A percentile compares a stretch with the other conserved stretches of the same genome.
phyloP scores from a whole-genome alignment of 441 rosid species.

The Manihot esculenta region DNA sequence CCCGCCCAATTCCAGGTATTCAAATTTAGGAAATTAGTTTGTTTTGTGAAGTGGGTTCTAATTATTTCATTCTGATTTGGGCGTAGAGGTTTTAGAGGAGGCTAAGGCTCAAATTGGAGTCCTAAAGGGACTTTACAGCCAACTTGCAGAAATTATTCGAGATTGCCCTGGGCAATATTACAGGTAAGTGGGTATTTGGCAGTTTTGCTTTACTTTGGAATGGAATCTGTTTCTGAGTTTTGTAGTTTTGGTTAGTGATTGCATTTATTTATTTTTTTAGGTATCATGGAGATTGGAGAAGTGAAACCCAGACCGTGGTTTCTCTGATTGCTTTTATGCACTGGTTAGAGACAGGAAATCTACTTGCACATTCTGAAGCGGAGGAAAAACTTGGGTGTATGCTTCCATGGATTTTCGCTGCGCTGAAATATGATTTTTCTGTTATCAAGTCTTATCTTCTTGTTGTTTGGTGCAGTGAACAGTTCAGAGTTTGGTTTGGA shows the following conservation, averaged over 20 bases:
- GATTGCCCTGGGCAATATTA: slow-evolving; percentile 76
- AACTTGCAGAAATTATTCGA: slow-evolving; percentile 53
- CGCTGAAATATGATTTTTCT: neutral
- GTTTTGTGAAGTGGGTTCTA: neutral
- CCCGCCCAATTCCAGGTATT: slow-evolving; percentile 77
- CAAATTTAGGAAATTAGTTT: neutral
- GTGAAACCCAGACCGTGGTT: slow-evolving; percentile 81
- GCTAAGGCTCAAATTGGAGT: slow-evolving; percentile 54
- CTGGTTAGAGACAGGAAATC: slow-evolving; percentile 83
- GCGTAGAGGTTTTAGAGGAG: slow-evolving; percentile 66
- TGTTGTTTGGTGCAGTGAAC: slow-evolving; percentile 53
- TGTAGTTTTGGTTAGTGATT: neutral
- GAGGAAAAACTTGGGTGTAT: slow-evolving; percentile 82
- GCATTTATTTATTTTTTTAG: slow-evolving; percentile 25
- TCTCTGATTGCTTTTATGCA: slow-evolving; percentile 83
- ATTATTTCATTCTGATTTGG: slow-evolving; percentile 7
- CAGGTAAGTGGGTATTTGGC: slow-evolving; percentile 37
- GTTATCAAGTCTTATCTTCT: slow-evolving; percentile 19
- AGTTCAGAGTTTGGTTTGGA: slow-evolving; percentile 67
- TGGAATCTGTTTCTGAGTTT: neutral
- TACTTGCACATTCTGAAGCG: slow-evolving; percentile 72
- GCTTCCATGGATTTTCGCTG: slow-evolving; percentile 18
- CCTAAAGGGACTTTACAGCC: slow-evolving; percentile 55
- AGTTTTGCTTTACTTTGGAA: neutral
- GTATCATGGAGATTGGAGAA: slow-evolving; percentile 95